Evolutionary conservation across 306 rosid species (phyloP).

Genomic region (Inga leiocalycina): DNA sequence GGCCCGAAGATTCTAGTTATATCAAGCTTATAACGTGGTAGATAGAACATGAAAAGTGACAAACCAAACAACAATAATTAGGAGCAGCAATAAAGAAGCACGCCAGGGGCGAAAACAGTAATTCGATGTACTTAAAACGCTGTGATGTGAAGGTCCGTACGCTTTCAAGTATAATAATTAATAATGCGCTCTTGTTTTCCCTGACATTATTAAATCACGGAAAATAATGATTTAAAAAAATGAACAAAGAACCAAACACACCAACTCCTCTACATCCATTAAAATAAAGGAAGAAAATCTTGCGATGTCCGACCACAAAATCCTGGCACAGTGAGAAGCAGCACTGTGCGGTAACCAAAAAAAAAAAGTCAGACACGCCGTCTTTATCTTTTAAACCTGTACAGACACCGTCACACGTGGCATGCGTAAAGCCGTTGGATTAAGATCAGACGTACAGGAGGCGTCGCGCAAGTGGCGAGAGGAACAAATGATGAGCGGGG

Average conservation of each 20-base stretch:
- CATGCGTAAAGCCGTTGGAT: not conserved
- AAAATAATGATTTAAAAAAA: not conserved
- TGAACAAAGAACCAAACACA: not conserved
- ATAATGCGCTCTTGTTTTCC: not conserved
- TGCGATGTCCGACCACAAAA: conserved; percentile 56
- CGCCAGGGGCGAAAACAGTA: conserved; percentile 31
- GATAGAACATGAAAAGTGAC: not conserved
- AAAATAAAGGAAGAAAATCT: conserved; percentile 42
- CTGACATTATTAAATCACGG: conserved; percentile 28
- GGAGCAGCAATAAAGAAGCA: not conserved
- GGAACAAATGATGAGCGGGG: not conserved
- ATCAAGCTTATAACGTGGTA: not conserved
- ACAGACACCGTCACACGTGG: not conserved
- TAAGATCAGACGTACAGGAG: not conserved
- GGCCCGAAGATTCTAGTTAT: not conserved
- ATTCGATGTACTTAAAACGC: not conserved
- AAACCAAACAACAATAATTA: not conserved
- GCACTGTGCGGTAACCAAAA: conserved; percentile 33
- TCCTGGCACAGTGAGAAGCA: conserved; percentile 46
- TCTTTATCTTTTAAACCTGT: conserved; percentile 3
- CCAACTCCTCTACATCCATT: not conserved
- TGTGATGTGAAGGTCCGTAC: conserved; percentile 7
- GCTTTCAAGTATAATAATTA: conserved; percentile 28
- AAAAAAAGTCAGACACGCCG: conserved; percentile 47
- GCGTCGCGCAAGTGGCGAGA: not conserved